Conservation (phyloP, 208 protist genomes). For the Herpetomonas muscarum region DNA sequence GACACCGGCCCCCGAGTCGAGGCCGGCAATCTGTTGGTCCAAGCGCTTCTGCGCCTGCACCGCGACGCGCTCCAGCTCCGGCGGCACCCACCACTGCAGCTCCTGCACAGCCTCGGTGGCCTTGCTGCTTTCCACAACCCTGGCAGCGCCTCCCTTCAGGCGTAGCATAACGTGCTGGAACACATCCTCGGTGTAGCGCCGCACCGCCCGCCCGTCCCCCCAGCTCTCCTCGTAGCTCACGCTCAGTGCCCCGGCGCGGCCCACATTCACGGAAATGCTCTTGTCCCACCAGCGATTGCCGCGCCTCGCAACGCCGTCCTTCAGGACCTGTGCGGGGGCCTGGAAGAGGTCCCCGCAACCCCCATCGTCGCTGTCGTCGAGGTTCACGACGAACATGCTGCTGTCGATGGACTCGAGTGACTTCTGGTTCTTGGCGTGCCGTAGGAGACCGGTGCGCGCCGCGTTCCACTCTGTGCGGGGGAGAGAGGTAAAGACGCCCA, state of each 20-base stretch:
- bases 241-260: slow-evolving; percentile 36
- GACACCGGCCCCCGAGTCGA: slow-evolving; percentile 45
- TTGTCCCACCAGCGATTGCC: slow-evolving; percentile 90
- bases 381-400: slow-evolving; percentile 79
- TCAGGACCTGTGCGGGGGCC: slow-evolving; percentile 20
- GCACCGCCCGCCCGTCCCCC: slow-evolving; percentile 62
- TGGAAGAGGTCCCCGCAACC: slow-evolving; percentile 43
- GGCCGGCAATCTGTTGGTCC: slow-evolving; percentile 26
- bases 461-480: slow-evolving; percentile 64
- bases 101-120: slow-evolving; percentile 31
- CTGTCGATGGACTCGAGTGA: slow-evolving; percentile 67
- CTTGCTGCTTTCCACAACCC: slow-evolving; percentile 16
- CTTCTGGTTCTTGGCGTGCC: slow-evolving; percentile 45
- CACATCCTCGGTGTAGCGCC: slow-evolving; percentile 67
- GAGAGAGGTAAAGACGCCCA: slow-evolving; percentile 62
- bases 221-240: slow-evolving; percentile 80
- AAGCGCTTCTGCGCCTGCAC: slow-evolving; percentile 22
- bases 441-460: slow-evolving; percentile 47
- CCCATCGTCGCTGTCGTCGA: slow-evolving; percentile 53
- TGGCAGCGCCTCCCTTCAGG: slow-evolving; percentile 16
- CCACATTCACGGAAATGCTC: slow-evolving; percentile 74
- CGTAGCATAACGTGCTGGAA: slow-evolving; percentile 46
- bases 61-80: slow-evolving; percentile 30
- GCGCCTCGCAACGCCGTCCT: slow-evolving; percentile 23
- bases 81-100: slow-evolving; percentile 46